Base-by-base conservation (phyloP, 208 protist species). In the Acanthamoeba triangularis region DNA sequence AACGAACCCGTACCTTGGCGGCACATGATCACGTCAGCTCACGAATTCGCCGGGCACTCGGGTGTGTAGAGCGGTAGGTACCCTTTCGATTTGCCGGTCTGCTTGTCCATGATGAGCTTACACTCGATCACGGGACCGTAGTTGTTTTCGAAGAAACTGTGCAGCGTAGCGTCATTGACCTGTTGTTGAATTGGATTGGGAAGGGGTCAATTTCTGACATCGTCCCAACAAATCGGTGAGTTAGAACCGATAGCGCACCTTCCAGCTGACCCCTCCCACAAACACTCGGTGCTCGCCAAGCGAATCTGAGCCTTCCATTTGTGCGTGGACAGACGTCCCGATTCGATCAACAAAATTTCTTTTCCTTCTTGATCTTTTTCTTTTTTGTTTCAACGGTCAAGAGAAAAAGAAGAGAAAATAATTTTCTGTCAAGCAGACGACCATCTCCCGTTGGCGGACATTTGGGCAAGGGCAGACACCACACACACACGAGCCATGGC, bases 81-180 rank as follows among this genome's bases (percentile, higher is more conserved):
- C 88, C 88, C 88, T 76, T 93, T 93, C 30, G 88, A 93, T 10
- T 76, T 76, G 63, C 88, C 88, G n/a, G 88, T 93, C 14, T 67
- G 35, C 25, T 56, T 67, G 88, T 93, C 88, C 59, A 93, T 93
- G 52, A 93, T 93, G 59, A 93, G 52, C 33, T 76, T 93, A 49
- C 56, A 69, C 35, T 93, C 88, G n/a, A 93, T 18, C 59, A 93
- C 88, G 52, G 88, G 88, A 33, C 88, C 88, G 37, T 61, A 93
- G 82, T 30, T 90, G 35, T 14, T 93, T n/a, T 93, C 88, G n/a
- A 93, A 93, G 5, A 93, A 93, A 28, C 30, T 76, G 11, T 76
- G 18, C 14, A 93, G 56, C 56, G 28, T 49, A 54, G 56, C 61
- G 14, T 93, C 88, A 44, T 93, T 56, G 6, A 56, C 88, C 88